Percentiles rank a stretch among this genome's conserved stretches.
Evolutionary conservation across 768 basidiomycete genomes (phyloP).

Genomic region (Termitomyces sp.): DNA sequence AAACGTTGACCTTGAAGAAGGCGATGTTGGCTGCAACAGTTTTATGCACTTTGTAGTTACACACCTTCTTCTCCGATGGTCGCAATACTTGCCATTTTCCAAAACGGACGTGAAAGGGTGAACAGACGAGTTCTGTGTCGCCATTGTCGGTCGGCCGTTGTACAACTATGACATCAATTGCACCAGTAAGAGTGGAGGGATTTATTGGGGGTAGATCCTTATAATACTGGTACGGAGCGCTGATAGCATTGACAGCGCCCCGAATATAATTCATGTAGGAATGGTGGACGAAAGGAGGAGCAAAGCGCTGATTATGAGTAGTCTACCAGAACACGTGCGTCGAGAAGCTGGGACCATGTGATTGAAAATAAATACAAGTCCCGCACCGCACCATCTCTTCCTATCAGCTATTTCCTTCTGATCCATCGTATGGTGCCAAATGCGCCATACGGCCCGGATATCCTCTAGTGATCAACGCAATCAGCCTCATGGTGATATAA

Average conservation of each 20-base stretch:
- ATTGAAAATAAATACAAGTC: constrained; percentile 6
- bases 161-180: constrained; percentile 98
- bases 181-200: constrained; percentile 93
- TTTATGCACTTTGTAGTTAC: not conserved
- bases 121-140: constrained; percentile 72
- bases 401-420: not conserved
- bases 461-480: constrained; percentile 26
- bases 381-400: not conserved
- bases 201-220: constrained; percentile 83
- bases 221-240: constrained; percentile 87
- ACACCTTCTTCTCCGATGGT: constrained; percentile 89
- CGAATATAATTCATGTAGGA: constrained; percentile 78
- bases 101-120: constrained; percentile 96
- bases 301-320: not conserved
- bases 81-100: constrained; percentile 95
- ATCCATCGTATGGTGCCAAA: constrained; percentile 1
- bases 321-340: constrained; percentile 11
- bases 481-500: constrained; percentile 57
- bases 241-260: constrained; percentile 79
- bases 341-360: constrained; percentile 12
- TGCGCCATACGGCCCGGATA: not conserved
- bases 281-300: constrained; percentile 12
- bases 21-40: not conserved
- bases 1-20: constrained; percentile 70
- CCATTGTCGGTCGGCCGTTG: constrained; percentile 62